Percentiles rank a stretch among this genome's conserved stretches.
Evolutionary conservation across 129 eudicot genomes (phyloP).

Genomic region (Lonicera japonica): DNA sequence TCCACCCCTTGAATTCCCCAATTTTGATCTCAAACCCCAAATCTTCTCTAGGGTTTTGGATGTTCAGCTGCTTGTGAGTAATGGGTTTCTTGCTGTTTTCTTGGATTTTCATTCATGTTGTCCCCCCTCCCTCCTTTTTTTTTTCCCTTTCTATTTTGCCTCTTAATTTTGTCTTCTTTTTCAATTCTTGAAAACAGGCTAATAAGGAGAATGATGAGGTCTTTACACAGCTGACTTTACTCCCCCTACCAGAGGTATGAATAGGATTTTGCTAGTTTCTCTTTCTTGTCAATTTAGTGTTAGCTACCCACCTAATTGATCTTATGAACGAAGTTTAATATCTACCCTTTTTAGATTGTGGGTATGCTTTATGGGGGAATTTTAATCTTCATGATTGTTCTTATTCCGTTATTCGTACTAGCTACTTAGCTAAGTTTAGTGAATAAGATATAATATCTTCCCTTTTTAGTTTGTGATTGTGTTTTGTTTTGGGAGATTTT

Average conservation of each 20-base stretch:
- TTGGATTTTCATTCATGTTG: background rate
- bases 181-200: background rate
- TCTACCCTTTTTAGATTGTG: background rate
- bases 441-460: background rate
- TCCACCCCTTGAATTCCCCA: conserved; percentile 62
- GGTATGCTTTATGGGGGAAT: background rate
- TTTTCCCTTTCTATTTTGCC: background rate
- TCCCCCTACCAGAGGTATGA: background rate
- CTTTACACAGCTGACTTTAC: background rate
- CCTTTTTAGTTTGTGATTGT: background rate
- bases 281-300: background rate
- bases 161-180: background rate
- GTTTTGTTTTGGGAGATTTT: background rate
- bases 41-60: conserved; percentile 76
- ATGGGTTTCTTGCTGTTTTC: conserved; percentile 1
- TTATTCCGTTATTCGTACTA: background rate
- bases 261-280: background rate
- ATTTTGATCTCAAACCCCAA: conserved; percentile 71
- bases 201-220: conserved; percentile 5
- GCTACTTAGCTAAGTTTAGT: background rate
- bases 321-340: background rate
- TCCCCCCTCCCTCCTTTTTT: background rate
- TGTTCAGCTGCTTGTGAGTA: conserved; percentile 75
- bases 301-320: background rate
- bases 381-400: background rate